Percentiles rank a stretch among this genome's conserved stretches.
These are phyloP conservation scores for Rugonectria rugulosa DNA, from an alignment of 2,329 filamentous ascomycete species.

Conservation along the genomic window DNA sequence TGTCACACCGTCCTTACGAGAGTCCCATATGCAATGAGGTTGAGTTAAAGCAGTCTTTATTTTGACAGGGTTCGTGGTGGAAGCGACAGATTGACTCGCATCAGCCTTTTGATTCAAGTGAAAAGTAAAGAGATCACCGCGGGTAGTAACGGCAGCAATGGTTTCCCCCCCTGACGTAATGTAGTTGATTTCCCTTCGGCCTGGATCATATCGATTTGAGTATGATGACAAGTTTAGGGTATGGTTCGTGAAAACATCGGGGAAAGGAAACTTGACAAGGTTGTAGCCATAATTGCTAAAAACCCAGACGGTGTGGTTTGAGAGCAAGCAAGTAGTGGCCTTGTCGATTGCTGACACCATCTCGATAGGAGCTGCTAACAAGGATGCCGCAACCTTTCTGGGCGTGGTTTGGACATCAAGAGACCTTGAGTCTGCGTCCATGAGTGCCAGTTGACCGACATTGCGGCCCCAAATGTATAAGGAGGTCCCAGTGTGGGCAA, in stretches of 20 bases:
- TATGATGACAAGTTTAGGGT: slow-evolving; percentile 70
- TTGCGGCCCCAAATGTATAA: slow-evolving; percentile 97
- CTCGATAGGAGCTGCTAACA: slow-evolving; percentile 71
- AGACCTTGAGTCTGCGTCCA: slow-evolving; percentile 93
- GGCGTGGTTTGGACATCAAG: slow-evolving; percentile 84
- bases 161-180: slow-evolving; percentile 89
- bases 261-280: slow-evolving; percentile 82
- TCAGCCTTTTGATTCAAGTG: slow-evolving; percentile 75
- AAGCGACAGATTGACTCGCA: slow-evolving; percentile 65
- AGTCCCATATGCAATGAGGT: slow-evolving; percentile 87
- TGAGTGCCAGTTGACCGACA: slow-evolving; percentile 88
- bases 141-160: slow-evolving; percentile 84
- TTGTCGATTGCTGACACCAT: slow-evolving; percentile 89
- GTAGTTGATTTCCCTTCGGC: slow-evolving; percentile 73
- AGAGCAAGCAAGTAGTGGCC: slow-evolving; percentile 84
- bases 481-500: slow-evolving; percentile 81
- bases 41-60: slow-evolving; percentile 82
- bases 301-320: slow-evolving; percentile 89
- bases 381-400: slow-evolving; percentile 85
- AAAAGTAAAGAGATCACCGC: slow-evolving; percentile 89
- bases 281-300: slow-evolving; percentile 97
- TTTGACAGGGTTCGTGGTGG: slow-evolving; percentile 91
- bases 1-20: slow-evolving; percentile 83
- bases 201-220: slow-evolving; percentile 61
- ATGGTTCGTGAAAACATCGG: slow-evolving; percentile 74